Evolutionary conservation across 805 yeast species (phyloP), one percentile per base, ranked within the genome.

Genomic region (Candida wancherniae): DNA sequence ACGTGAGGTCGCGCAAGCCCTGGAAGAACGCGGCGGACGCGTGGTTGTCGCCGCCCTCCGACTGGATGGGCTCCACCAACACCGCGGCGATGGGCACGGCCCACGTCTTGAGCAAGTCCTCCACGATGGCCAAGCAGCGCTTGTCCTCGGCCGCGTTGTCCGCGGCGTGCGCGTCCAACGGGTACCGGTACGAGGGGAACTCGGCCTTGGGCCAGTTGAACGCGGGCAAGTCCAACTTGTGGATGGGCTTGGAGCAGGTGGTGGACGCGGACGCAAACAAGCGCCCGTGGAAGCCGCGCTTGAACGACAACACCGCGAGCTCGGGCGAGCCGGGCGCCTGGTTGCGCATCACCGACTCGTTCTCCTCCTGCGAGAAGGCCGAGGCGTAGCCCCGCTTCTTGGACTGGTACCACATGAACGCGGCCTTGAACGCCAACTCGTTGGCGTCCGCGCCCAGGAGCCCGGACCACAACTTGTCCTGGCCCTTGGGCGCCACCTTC

Each of bases 191-290:
- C 30, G 72, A 48, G 43, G 97, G 97, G 69, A 80, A 88, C 42
- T 85, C 86, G 34, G 96, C 96, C 58, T 84, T 87, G 54, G 97
- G 97, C 97, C 97, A 88, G 53, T 84, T 76, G 69, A 88, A 88
- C 5, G 95, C 78, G 39, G 97, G 97, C 63, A 90, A 69, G 60
- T 81, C 88, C 59, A 88, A 67, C 67, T 90, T 88, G 71, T 88
- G 97, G 48, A 90, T 75, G 45, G 97, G 95, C 69, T 86, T 90
- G 35, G 96, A 86, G 58, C 95, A 77, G 22, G 97, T 88, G 44
- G 85, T 77, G 5, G 95, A 83, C 25, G 84, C 87, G 33, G 94
- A 75, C 15, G 95, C 97, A 64, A 88, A 86, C 42, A 87, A 64
- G 63, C 97, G 78, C 44, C 97, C 97, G 57, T 88, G 97, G 83